Evolutionary conservation across 1,284 basidiomycete species (phyloP).

Genomic region (Schizopora paradoxa): DNA sequence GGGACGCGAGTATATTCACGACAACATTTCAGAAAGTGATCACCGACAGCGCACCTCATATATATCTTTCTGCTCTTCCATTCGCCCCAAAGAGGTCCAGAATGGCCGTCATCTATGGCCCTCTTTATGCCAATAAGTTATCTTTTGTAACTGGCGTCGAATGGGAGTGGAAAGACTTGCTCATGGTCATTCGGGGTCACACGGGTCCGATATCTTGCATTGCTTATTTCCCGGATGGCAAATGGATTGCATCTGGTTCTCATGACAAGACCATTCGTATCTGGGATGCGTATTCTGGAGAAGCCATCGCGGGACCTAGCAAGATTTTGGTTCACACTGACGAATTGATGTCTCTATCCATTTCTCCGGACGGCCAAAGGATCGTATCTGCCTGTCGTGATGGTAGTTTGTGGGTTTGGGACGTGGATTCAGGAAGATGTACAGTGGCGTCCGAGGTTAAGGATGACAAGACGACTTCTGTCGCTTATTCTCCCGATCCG

Average conservation of each 20-base stretch:
- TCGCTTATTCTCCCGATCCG: conserved; percentile 13
- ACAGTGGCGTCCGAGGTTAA: too few relatives aligned
- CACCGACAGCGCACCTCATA: conserved; percentile 20
- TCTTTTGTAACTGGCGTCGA: neutral
- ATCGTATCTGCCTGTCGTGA: too few relatives aligned
- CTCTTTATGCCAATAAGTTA: neutral
- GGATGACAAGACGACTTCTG: too few relatives aligned
- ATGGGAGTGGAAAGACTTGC: neutral
- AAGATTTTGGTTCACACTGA: neutral
- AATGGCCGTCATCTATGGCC: conserved; percentile 1
- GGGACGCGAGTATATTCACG: conserved; percentile 20
- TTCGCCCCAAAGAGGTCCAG: conserved; percentile 17
- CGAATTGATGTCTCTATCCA: too few relatives aligned
- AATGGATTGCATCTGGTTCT: conserved; percentile 4
- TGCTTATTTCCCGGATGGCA: conserved; percentile 7
- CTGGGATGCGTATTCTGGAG: conserved; percentile 3
- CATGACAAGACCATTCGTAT: neutral
- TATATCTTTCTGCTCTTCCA: conserved; percentile 23
- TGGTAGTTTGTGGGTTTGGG: too few relatives aligned
- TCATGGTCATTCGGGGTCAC: conserved; percentile 3
- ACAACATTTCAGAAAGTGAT: conserved; percentile 16
- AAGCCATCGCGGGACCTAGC: neutral
- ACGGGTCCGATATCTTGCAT: neutral
- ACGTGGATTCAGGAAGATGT: too few relatives aligned
- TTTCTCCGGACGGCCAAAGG: too few relatives aligned